Evolutionary conservation across 495 filamentous ascomycete genomes (phyloP), one percentile per base, ranked within the genome.

Genomic region (Poronia punctata): DNA sequence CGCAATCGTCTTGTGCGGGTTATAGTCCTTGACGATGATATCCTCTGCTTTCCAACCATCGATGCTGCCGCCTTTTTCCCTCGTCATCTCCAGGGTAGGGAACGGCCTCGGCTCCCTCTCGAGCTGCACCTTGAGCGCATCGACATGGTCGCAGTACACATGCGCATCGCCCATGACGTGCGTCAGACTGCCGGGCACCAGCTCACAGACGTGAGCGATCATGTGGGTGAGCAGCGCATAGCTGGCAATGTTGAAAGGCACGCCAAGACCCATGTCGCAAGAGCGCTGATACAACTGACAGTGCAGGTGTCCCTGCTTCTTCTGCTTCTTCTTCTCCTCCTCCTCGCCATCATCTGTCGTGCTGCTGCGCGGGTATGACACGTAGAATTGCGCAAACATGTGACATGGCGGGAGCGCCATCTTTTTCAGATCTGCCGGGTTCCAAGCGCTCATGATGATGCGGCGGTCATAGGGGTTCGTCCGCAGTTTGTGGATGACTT

Each of bases 311-410:
- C 88, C 88, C 35, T 71, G 73, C 6, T 56, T 54, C 30, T 56
- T 60, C 24, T 58, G 54, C 27, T 47, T 55, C 18, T 61, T 35
- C 17, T 17, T 36, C 41, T 24, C 54, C 34, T 55, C 56, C n/a
- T 55, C 51, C 57, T 5, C 36, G 37, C 45, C 5, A 38, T 22
- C 18, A 46, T n/a, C n/a, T n/a, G n/a, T n/a, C n/a, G n/a, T n/a
- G n/a, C n/a, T n/a, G n/a, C n/a, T 23, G 56, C 66, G 40, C 6
- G 84, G 84, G 60, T 77, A 96, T 1, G 82, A 86, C 25, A 98
- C 89, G 53, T 96, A 96, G 54, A 97, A 97, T 64, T 97, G 93
- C 10, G 90, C 90, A 66, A 98, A 95, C 92, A 98, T 95, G 61
- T 97, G 92, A 56, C 92, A 98, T 3, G 93, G 92, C 47, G 92